A percentile compares a stretch with the other conserved stretches of the same genome.
phyloP scores from a whole-genome alignment of 2,329 filamentous ascomycete species.

The Stachybotrys chlorohalonatus region DNA sequence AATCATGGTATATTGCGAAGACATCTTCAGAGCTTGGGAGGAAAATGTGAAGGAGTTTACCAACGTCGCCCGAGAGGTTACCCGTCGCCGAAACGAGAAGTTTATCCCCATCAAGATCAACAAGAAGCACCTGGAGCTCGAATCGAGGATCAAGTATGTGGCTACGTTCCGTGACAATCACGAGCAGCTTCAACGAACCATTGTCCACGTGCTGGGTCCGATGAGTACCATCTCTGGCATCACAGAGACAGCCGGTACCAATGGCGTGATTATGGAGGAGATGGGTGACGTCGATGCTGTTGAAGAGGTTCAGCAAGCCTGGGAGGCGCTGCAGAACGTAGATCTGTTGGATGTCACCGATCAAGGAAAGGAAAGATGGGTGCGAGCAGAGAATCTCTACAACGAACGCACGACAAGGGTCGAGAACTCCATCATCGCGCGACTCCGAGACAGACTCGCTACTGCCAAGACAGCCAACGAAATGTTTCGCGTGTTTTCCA shows the following conservation, averaged over 20 bases:
- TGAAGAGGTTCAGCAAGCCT: constrained; percentile 90
- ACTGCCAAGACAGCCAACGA: constrained; percentile 97
- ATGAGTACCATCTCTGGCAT: constrained; percentile 48
- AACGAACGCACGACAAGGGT: constrained; percentile 95
- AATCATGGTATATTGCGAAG: constrained; percentile 74
- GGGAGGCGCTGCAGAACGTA: constrained; percentile 87
- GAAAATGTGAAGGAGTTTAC: constrained; percentile 97
- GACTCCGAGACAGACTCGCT: constrained; percentile 82
- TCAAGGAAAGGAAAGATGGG: constrained; percentile 86
- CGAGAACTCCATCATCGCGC: constrained; percentile 97
- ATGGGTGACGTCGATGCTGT: constrained; percentile 96
- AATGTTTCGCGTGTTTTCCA: constrained; percentile 99
- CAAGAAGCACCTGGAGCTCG: constrained; percentile 78
- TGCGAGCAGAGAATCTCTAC: constrained; percentile 89
- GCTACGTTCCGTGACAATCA: constrained; percentile 93
- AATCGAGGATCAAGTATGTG: constrained; percentile 88
- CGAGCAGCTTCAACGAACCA: constrained; percentile 92
- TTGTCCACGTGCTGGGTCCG: constrained; percentile 89
- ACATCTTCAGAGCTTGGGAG: constrained; percentile 89
- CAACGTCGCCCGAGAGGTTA: constrained; percentile 92
- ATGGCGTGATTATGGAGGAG: constrained; percentile 75
- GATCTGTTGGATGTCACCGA: constrained; percentile 87
- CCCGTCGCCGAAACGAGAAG: constrained; percentile 85
- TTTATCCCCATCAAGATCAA: constrained; percentile 98
- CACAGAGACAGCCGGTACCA: constrained; percentile 40